phyloP scores from a whole-genome alignment of 2,329 filamentous ascomycete genomes.

The Catunica adiposa region DNA sequence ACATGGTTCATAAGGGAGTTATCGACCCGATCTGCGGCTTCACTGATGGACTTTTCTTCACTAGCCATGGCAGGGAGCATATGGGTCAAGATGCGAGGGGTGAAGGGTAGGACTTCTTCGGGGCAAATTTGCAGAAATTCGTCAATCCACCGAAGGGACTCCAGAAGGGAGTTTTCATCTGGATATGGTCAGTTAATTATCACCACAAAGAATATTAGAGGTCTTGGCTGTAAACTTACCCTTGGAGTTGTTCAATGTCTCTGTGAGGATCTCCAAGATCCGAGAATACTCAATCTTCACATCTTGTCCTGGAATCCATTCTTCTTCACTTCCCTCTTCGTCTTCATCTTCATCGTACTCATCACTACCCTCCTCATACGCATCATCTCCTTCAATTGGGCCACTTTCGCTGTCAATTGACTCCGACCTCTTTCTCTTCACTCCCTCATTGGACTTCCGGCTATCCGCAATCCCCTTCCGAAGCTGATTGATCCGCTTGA shows the following conservation, averaged over 20 bases:
- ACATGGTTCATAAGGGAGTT: conserved; percentile 86
- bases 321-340: conserved; percentile 54
- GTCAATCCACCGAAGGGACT: conserved; percentile 87
- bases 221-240: conserved; percentile 32
- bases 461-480: conserved; percentile 87
- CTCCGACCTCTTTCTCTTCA: conserved; percentile 51
- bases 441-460: conserved; percentile 51
- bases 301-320: conserved; percentile 95
- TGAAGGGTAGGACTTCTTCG: conserved; percentile 88
- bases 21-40: conserved; percentile 80
- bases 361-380: conserved; percentile 42
- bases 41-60: conserved; percentile 72
- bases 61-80: conserved; percentile 90
- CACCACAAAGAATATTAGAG: neutral
- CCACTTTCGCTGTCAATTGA: conserved; percentile 51
- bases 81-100: conserved; percentile 78
- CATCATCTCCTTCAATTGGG: conserved; percentile 41
- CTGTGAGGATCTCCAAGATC: conserved; percentile 80
- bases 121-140: conserved; percentile 94
- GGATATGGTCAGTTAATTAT: conserved; percentile 16
- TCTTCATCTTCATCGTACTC: conserved; percentile 39
- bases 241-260: conserved; percentile 67
- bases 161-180: conserved; percentile 85
- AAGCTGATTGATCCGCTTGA: conserved; percentile 81
- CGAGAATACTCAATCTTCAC: conserved; percentile 85